Base-by-base conservation (phyloP, 768 basidiomycete species). In the Kwoniella sp. region DNA sequence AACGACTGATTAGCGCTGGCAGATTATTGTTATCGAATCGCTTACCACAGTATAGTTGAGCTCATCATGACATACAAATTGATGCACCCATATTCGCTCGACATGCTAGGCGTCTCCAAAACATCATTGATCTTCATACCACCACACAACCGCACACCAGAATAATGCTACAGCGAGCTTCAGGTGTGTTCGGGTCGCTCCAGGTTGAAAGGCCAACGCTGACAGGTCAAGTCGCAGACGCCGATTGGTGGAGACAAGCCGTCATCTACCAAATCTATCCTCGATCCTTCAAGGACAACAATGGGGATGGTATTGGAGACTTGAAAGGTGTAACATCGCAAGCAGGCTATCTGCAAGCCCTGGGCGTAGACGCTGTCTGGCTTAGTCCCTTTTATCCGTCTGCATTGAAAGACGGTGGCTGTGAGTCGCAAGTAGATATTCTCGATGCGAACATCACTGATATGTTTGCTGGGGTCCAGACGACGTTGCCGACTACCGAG, bases 261-360 rank as follows among this genome's bases (percentile, higher is more conserved):
- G 55, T 55, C 44, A 63, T 76, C 48, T 76, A 76, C 60, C 74
- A 76, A 40, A 73, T 76, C 58, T 76, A 76, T 65, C 74, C 74
- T 37, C 63, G 74, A 4, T 73, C 72, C 1, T 76, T 76, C 53
- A 64, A 67, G 24, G 74, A 76, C 52, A 62, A 63, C 19, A 76
- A 73, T 37, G 72, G 72, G 15, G 71, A 73, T 48, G 74, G 72
- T 26, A 73, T 76, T 19, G 74, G 74, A 17, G 72, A 73, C 54
- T 53, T 76, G 8, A 64, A 69, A 54, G 74, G 74, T 27, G 68
- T 76, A 26, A 76, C 70, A 8, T 57, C 54, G n/a, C 65, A 67
- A 46, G 68, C 73, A 21, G 70, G 70, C 15, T 73, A 76, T 55
- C 63, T 76, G 8, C 26, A 64, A 13, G 22, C 60, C 17, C 47